A percentile compares a stretch with the other conserved stretches of the same genome.
Evolutionary conservation across 345 rosid genomes (phyloP).

Genomic region (Syzygium grande): DNA sequence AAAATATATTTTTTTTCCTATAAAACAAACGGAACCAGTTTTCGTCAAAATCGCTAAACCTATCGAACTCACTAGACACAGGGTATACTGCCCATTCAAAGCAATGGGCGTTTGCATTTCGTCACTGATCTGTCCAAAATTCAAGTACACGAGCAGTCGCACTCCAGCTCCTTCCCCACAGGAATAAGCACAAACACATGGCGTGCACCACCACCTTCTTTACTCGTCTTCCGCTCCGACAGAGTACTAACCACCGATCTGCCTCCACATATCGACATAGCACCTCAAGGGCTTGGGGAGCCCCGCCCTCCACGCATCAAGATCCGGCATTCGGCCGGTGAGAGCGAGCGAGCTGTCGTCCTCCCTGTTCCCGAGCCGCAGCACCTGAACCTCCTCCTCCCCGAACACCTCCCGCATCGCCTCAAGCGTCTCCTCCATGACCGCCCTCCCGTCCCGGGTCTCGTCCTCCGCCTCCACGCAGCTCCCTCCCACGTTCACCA

Average conservation of each 20-base stretch:
- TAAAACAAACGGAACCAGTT: too few relatives aligned
- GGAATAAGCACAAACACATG: background rate
- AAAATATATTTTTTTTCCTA: too few relatives aligned
- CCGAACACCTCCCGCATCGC: constrained; percentile 61
- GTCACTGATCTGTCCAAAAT: background rate
- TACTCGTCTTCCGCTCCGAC: background rate
- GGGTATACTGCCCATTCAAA: background rate
- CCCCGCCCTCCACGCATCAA: constrained; percentile 46
- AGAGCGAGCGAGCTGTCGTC: constrained; percentile 73
- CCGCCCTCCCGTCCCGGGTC: constrained; percentile 47
- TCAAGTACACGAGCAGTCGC: background rate
- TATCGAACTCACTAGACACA: too few relatives aligned
- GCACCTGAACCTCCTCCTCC: constrained; percentile 32
- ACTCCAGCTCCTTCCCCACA: background rate
- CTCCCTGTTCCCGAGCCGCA: constrained; percentile 38
- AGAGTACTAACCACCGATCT: background rate
- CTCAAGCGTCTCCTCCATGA: constrained; percentile 64
- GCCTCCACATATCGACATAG: constrained; percentile 57
- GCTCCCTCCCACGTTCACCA: constrained; percentile 63
- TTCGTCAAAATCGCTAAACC: background rate
- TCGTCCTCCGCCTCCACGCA: constrained; percentile 72
- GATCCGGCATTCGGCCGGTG: constrained; percentile 57
- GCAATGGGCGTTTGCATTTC: background rate
- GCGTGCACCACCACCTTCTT: background rate
- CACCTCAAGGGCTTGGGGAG: constrained; percentile 33